These are phyloP conservation scores for Crithidia brevicula DNA, from an alignment of 208 protist genomes.

Conservation along the genomic window DNA sequence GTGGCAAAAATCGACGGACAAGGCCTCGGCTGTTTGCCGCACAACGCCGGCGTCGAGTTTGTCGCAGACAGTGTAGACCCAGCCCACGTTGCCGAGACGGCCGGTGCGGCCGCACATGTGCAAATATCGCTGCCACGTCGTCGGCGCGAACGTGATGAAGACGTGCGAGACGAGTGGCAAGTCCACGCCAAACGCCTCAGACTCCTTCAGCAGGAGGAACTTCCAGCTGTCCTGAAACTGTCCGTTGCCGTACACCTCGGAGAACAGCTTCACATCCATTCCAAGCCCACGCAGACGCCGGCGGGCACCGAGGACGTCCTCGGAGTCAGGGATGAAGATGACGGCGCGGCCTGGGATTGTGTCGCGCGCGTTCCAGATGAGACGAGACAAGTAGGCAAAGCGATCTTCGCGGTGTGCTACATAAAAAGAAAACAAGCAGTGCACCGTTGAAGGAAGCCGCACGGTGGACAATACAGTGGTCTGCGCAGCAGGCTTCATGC, in stretches of 20 bases:
- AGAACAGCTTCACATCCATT: constrained; percentile 82
- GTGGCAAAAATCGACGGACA: constrained; percentile 66
- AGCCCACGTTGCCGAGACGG: constrained; percentile 80
- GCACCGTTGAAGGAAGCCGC: constrained; percentile 70
- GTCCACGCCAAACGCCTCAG: constrained; percentile 75
- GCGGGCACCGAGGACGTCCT: constrained; percentile 63
- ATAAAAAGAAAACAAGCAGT: constrained; percentile 87
- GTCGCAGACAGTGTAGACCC: constrained; percentile 80
- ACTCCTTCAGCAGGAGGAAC: constrained; percentile 79
- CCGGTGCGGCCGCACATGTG: constrained; percentile 86
- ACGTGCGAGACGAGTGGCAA: constrained; percentile 85
- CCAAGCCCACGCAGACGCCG: constrained; percentile 60
- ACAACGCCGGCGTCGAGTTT: constrained; percentile 60
- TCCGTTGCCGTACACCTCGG: constrained; percentile 66
- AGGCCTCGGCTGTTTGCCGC: constrained; percentile 59
- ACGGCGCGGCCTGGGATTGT: constrained; percentile 77
- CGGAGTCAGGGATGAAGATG: constrained; percentile 63
- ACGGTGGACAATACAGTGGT: constrained; percentile 75
- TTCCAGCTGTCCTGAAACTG: constrained; percentile 65
- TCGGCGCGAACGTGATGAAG: constrained; percentile 80
- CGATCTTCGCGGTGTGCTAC: constrained; percentile 37
- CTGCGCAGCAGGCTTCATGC: constrained; percentile 75
- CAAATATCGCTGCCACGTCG: constrained; percentile 67
- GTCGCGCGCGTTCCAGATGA: constrained; percentile 68
- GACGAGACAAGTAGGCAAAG: constrained; percentile 45